Percentiles rank a stretch among this genome's conserved stretches.
Conservation (phyloP, 176 grass and related monocot species). For the Lolium multiflorum region DNA sequence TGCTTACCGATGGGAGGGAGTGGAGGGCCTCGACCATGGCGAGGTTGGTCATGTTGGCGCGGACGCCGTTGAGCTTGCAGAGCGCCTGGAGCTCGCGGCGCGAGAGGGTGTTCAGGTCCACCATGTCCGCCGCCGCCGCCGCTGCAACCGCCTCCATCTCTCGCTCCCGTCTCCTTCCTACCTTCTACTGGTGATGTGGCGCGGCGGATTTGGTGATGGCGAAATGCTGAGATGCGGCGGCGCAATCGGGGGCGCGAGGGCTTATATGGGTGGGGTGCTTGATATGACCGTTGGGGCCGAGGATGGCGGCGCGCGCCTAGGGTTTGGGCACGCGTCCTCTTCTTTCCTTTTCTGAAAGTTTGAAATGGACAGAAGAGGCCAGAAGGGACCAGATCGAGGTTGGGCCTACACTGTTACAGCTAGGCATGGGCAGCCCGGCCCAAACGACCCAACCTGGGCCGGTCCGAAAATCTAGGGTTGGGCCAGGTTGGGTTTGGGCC, state of each 20-base stretch:
- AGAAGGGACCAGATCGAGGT: not conserved
- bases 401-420: not conserved
- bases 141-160: not conserved
- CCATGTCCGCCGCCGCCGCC: not conserved
- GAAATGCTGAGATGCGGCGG: constrained; percentile 3
- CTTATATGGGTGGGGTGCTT: not conserved
- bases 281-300: constrained; percentile 1
- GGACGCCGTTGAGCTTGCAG: constrained; percentile 85
- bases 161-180: not conserved
- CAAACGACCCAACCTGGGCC: no score
- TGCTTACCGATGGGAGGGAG: constrained; percentile 56
- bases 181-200: not conserved
- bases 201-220: not conserved
- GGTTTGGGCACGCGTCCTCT: not conserved
- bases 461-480: no score
- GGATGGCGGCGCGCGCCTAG: not conserved
- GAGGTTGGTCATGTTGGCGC: constrained; percentile 88
- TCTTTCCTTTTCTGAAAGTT: not conserved
- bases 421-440: no score
- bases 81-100: constrained; percentile 83
- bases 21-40: constrained; percentile 88
- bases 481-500: no score
- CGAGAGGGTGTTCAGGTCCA: constrained; percentile 35
- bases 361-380: not conserved
- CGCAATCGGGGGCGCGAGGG: not conserved